A percentile compares a stretch with the other conserved stretches of the same genome.
Conservation (phyloP, 1,284 basidiomycete species). For the Cutaneotrichosporon cyanovorans region DNA sequence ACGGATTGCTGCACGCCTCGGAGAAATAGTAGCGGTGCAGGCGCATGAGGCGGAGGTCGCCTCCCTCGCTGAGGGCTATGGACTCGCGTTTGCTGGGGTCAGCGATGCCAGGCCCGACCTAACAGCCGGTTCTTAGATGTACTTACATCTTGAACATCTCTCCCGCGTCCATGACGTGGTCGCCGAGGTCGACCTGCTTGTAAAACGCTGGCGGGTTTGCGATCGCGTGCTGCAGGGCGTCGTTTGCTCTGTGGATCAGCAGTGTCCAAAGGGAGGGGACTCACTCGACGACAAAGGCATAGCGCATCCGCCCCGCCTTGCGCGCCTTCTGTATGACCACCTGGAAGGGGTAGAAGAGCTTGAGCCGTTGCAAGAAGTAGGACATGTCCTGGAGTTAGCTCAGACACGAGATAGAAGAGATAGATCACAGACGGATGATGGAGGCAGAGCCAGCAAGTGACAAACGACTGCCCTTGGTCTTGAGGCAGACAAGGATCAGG, state of each 20-base stretch:
- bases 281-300: constrained; percentile 19
- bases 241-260: constrained; percentile 11
- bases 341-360: constrained; percentile 23
- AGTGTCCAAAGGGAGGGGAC: not conserved
- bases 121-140: too few species aligned
- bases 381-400: constrained; percentile 18
- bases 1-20: constrained; percentile 20
- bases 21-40: constrained; percentile 25
- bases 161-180: constrained; percentile 11
- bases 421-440: too few species aligned
- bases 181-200: constrained; percentile 6
- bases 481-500: too few species aligned
- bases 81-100: constrained; percentile 16
- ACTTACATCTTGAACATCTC: constrained; percentile 15
- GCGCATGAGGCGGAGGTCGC: constrained; percentile 21
- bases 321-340: constrained; percentile 19
- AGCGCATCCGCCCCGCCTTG: constrained; percentile 18
- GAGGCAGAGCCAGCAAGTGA: too few species aligned
- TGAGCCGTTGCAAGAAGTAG: constrained; percentile 20
- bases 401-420: not conserved
- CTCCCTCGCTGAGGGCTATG: constrained; percentile 19
- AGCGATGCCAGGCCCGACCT: too few species aligned
- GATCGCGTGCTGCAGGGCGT: constrained; percentile 15
- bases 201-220: constrained; percentile 15
- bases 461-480: too few species aligned